A percentile compares a stretch with the other conserved stretches of the same genome.
These are phyloP conservation scores for Ceratocystis cacaofunesta DNA, from an alignment of 2,329 filamentous ascomycete species.

Conservation along the genomic window DNA sequence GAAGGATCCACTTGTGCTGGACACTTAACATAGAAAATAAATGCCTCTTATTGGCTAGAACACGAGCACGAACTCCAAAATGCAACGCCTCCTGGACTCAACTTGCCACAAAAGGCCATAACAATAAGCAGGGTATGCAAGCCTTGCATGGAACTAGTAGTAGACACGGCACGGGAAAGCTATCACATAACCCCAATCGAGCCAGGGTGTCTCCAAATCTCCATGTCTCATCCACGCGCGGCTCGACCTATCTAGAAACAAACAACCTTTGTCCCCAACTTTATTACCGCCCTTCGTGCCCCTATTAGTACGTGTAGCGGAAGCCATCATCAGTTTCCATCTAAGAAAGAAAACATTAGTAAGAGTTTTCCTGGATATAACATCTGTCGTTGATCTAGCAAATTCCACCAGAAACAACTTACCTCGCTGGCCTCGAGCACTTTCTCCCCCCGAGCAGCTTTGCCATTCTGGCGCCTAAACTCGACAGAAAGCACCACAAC, in stretches of 20 bases:
- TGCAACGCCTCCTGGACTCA: neutral
- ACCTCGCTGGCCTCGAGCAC: constrained; percentile 37
- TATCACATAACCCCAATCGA: no score
- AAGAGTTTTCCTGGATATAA: neutral
- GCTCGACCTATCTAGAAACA: neutral
- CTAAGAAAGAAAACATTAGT: constrained; percentile 2
- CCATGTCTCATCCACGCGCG: neutral
- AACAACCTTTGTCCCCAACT: neutral
- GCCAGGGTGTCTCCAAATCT: neutral
- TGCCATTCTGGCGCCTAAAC: constrained; percentile 32
- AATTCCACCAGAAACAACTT: neutral
- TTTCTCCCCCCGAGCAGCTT: constrained; percentile 39
- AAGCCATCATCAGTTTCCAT: constrained; percentile 17
- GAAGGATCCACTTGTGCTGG: neutral
- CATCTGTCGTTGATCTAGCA: neutral
- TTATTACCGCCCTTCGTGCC: neutral
- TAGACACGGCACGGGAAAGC: no score
- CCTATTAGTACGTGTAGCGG: constrained; percentile 15
- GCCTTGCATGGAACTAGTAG: neutral
- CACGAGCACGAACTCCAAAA: neutral
- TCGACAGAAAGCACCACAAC: constrained; percentile 29
- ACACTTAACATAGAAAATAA: neutral
- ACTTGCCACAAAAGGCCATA: neutral
- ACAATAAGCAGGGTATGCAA: neutral
- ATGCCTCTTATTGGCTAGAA: neutral